Base-by-base conservation (phyloP, 805 yeast genomes). In the Pichia sporocuriosa region DNA sequence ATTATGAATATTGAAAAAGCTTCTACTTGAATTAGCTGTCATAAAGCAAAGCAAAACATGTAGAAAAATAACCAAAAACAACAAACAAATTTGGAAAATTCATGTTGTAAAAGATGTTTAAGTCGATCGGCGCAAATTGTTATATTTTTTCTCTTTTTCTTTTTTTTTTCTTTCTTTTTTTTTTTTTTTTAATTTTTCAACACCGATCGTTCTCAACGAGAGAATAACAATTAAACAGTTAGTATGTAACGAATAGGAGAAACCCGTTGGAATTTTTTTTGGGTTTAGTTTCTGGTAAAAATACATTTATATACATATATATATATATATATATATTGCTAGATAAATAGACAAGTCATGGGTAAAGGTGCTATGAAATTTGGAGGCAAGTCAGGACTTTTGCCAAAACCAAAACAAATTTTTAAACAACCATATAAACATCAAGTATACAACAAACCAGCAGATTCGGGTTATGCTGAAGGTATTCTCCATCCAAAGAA, bases 371-470 rank as follows among this genome's bases (percentile, higher is more conserved):
- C 68, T 21, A 54, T 73, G 35, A 73, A 67, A 52, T 68, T 63
- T 55, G 78, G 79, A 24, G 78, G 78, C 13, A 82, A 83, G 62
- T 81, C 90, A 37, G 97, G 97, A 58, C 69, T 85, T 37, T 70
- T 89, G 49, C 97, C 97, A 36, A 69, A 66, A 42, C 79, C 85
- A 9, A 79, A 95, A 54, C 76, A 80, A 30, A 78, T 86, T 24
- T 77, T 89, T 64, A 84, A 79, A 53, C 74, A 75, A 42, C 85
- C 88, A 4, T 68, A 71, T 36, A 71, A 73, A 48, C 80, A 77
- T 24, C 57, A 67, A 46, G 71, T 70, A 47, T 72, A 66, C 43
- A 71, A 67, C 15, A 68, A 70, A 30, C 72, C 71, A 39, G 63
- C 70, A 27, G 67, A 71, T 42, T 72, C 76, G 16, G 89, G 88